Conservation (phyloP, 345 rosid species). For the Streptanthus diversifolius region DNA sequence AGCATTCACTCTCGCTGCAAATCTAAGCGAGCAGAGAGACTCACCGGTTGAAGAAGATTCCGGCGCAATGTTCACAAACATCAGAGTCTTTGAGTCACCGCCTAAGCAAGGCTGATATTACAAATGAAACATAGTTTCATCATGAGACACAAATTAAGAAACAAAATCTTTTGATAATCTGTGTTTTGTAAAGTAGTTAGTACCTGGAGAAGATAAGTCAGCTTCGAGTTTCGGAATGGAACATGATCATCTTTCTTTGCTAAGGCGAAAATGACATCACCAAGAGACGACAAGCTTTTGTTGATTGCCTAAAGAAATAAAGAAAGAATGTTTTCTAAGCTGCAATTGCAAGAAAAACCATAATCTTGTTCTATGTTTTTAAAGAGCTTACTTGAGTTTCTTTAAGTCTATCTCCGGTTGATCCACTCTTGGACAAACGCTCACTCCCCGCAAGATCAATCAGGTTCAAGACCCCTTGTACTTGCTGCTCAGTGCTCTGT, state of each 20-base stretch:
- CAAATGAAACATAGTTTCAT: conserved; percentile 19
- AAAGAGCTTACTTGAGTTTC: conserved; percentile 74
- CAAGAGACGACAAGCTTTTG: conserved; percentile 82
- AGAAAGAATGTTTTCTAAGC: neutral
- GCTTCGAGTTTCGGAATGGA: conserved; percentile 91
- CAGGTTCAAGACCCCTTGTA: conserved; percentile 91
- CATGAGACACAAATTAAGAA: conserved; percentile 23
- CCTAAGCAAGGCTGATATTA: conserved; percentile 87
- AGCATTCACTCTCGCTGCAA: conserved; percentile 95
- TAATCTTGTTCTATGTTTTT: neutral
- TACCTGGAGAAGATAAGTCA: conserved; percentile 99
- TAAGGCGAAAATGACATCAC: conserved; percentile 87
- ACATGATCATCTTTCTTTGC: conserved; percentile 94
- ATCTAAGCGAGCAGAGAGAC: conserved; percentile 90
- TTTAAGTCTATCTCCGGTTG: conserved; percentile 88
- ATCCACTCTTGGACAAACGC: conserved; percentile 94
- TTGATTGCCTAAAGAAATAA: conserved; percentile 68
- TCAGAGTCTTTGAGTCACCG: conserved; percentile 88
- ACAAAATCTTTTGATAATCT: neutral
- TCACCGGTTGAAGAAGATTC: conserved; percentile 78
- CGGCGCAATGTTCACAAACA: conserved; percentile 92
- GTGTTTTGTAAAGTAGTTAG: neutral
- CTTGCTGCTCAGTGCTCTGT: conserved; percentile 93
- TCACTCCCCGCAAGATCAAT: conserved; percentile 99
- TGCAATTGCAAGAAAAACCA: neutral